Evolutionary conservation across 192 early-diverging fungal species (phyloP).

Genomic region (Linnemannia hyalina): DNA sequence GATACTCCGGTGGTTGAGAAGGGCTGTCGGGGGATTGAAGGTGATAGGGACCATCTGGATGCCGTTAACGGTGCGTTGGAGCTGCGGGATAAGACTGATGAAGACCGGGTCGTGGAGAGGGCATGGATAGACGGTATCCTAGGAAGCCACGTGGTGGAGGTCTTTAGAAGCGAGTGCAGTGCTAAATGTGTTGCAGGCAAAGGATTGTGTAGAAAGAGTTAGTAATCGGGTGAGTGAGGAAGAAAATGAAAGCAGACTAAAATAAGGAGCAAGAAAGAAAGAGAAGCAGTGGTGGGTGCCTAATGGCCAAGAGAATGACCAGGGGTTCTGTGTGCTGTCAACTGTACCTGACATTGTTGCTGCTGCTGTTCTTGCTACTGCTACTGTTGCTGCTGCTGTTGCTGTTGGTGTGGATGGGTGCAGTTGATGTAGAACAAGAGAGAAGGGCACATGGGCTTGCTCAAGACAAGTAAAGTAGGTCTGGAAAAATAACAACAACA

Average conservation of each 20-base stretch:
- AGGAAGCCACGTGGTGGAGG: neutral
- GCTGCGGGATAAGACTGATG: neutral
- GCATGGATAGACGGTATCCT: neutral
- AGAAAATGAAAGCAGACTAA: neutral
- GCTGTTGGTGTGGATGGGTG: too few species aligned
- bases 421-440: neutral
- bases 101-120: neutral
- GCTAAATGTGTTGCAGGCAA: neutral
- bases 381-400: too few species aligned
- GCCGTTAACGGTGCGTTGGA: neutral
- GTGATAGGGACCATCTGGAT: neutral
- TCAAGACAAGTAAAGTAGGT: too few species aligned
- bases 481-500: neutral
- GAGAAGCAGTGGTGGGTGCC: neutral
- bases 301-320: neutral
- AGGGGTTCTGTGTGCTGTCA: neutral
- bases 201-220: too few species aligned
- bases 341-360: conserved; percentile 33
- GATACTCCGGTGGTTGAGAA: conserved; percentile 28
- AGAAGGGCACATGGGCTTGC: neutral
- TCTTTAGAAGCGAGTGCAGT: conserved; percentile 18
- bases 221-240: neutral
- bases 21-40: neutral
- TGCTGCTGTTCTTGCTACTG: too few species aligned
- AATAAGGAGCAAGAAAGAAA: neutral